phyloP scores from a whole-genome alignment of 495 filamentous ascomycete species.

The Paragyromitra xinjiangensis region DNA sequence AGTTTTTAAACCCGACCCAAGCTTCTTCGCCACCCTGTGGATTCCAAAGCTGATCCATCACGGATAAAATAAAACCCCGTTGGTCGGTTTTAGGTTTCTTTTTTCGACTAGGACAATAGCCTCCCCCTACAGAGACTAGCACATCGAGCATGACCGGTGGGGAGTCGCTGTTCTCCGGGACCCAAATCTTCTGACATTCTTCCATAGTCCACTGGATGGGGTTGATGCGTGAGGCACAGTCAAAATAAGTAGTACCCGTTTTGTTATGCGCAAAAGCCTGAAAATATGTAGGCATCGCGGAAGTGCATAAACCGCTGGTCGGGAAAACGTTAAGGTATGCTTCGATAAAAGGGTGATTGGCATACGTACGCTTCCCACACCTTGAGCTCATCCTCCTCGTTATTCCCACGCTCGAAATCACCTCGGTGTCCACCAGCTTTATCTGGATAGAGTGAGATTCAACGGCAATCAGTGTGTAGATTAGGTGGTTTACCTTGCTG shows the following conservation, averaged over 20 bases:
- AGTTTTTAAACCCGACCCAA: slow-evolving; percentile 15
- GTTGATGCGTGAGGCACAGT: slow-evolving; percentile 63
- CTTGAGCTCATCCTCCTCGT: slow-evolving; percentile 61
- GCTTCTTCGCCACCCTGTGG: slow-evolving; percentile 2
- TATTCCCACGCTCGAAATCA: slow-evolving; percentile 62
- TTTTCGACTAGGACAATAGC: not conserved
- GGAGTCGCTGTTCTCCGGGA: slow-evolving; percentile 29
- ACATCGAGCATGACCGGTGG: slow-evolving; percentile 59
- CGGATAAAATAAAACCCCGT: not conserved
- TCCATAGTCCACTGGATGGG: slow-evolving; percentile 62
- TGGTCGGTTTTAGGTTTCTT: not conserved
- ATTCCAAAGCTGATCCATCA: not conserved
- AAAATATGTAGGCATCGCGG: slow-evolving; percentile 64
- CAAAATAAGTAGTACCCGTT: slow-evolving; percentile 60
- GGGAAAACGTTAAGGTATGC: slow-evolving; percentile 25
- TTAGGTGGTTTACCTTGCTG: not conserved
- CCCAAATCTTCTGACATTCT: slow-evolving; percentile 64
- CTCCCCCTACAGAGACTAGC: slow-evolving; percentile 64
- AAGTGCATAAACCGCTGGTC: slow-evolving; percentile 61
- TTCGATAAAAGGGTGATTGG: not conserved
- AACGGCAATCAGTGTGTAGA: not conserved
- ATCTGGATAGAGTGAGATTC: slow-evolving; percentile 17
- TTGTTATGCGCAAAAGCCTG: slow-evolving; percentile 60
- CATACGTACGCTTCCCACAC: slow-evolving; percentile 65
- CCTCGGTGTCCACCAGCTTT: slow-evolving; percentile 31